phyloP scores from a whole-genome alignment of 1,284 basidiomycete genomes.

The Sphaerobolus stellatus region DNA sequence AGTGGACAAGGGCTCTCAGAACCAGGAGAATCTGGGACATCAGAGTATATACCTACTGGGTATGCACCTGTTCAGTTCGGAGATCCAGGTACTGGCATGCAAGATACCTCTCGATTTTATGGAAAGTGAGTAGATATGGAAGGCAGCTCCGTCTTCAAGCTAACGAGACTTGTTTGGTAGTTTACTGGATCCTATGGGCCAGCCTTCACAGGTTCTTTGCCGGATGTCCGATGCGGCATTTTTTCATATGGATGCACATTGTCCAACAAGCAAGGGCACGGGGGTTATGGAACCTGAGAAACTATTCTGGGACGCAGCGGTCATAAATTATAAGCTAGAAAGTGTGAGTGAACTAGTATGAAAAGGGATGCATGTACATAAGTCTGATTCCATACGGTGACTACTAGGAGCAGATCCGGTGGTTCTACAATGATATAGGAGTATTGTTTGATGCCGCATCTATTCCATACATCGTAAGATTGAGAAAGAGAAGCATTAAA shows the following conservation, averaged over 20 bases:
- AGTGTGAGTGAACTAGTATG: no score
- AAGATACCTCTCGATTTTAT: no score
- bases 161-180: neutral
- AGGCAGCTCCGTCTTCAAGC: neutral
- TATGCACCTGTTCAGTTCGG: no score
- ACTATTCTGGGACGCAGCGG: neutral
- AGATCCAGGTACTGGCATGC: no score
- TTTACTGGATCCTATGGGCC: neutral
- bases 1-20: no score
- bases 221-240: conserved; percentile 11
- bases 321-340: neutral
- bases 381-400: neutral
- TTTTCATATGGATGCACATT: conserved; percentile 8
- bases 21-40: no score
- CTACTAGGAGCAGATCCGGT: neutral
- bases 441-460: neutral
- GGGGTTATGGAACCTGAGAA: conserved; percentile 2
- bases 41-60: no score
- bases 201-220: conserved; percentile 2
- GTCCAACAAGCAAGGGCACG: neutral
- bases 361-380: no score
- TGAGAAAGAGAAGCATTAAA: neutral
- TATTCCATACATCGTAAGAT: conserved; percentile 7
- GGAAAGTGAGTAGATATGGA: no score
- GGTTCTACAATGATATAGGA: neutral